A percentile compares a stretch with the other conserved stretches of the same genome.
These are phyloP conservation scores for Acanthamoeba quina DNA, from an alignment of 208 protist genomes.

Conservation along the genomic window DNA sequence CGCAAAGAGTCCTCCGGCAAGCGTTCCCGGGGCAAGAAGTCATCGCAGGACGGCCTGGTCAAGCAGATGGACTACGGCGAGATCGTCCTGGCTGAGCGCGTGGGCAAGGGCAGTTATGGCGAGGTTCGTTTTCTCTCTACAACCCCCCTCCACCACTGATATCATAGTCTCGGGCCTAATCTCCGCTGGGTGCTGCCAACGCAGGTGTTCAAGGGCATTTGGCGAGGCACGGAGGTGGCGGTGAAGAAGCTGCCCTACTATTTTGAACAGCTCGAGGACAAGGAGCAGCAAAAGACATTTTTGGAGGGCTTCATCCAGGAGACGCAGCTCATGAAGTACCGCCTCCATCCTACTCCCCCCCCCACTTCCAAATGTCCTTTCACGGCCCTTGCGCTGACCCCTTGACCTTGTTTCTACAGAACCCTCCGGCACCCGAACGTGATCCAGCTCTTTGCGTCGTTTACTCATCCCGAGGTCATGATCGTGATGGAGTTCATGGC, in stretches of 20 bases:
- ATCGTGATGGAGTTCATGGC: conserved; percentile 74
- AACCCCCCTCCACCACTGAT: neutral
- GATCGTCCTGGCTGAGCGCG: conserved; percentile 45
- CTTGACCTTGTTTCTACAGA: neutral
- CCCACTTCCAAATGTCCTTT: too few relatives aligned
- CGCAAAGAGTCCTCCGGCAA: conserved; percentile 3
- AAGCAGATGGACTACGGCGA: conserved; percentile 75
- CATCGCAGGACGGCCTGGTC: conserved; percentile 39
- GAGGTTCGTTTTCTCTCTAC: conserved; percentile 8
- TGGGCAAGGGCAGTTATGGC: conserved; percentile 73
- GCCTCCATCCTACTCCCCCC: neutral
- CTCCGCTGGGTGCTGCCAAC: too few relatives aligned
- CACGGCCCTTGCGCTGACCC: too few relatives aligned
- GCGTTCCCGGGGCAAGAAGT: neutral
- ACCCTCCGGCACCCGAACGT: conserved; percentile 52
- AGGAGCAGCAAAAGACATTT: conserved; percentile 59
- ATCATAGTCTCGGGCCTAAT: too few relatives aligned
- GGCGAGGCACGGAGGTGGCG: conserved; percentile 70
- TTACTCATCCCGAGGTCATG: conserved; percentile 68
- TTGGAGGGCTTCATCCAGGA: conserved; percentile 70
- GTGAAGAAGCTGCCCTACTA: conserved; percentile 76
- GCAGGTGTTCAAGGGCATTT: conserved; percentile 62
- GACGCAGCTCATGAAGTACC: conserved; percentile 69
- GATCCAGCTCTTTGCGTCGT: conserved; percentile 61
- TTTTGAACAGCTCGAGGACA: conserved; percentile 71